phyloP scores from a whole-genome alignment of 1,284 basidiomycete species.

The Mycosarcoma mackinlayi region DNA sequence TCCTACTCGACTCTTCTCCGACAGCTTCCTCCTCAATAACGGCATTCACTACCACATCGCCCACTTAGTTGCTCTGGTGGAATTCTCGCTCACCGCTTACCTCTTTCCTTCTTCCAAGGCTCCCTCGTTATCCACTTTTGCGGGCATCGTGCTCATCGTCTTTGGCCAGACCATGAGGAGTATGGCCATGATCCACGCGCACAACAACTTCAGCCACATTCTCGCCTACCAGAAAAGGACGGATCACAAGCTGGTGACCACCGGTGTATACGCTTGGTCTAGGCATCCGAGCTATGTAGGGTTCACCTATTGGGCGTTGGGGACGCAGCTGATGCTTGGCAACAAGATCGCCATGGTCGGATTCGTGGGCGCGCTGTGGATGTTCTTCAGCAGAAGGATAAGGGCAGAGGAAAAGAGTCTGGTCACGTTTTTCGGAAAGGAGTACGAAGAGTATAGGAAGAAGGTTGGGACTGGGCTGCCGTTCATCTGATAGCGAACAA shows the following conservation, averaged over 20 bases:
- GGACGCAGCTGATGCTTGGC: slow-evolving; percentile 90
- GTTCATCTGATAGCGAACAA: slow-evolving; percentile 56
- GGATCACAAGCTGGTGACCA: slow-evolving; percentile 62
- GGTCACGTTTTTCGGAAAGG: slow-evolving; percentile 82
- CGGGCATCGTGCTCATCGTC: slow-evolving; percentile 75
- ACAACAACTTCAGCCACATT: slow-evolving; percentile 88
- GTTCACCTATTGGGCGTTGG: slow-evolving; percentile 97
- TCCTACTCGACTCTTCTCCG: slow-evolving; percentile 86
- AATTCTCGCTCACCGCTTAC: slow-evolving; percentile 76
- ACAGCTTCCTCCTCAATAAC: slow-evolving; percentile 95
- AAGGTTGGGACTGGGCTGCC: slow-evolving; percentile 79
- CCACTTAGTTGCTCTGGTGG: slow-evolving; percentile 80
- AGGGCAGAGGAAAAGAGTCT: slow-evolving; percentile 80
- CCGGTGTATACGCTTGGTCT: slow-evolving; percentile 70
- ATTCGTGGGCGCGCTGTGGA: slow-evolving; percentile 78
- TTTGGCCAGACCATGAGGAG: slow-evolving; percentile 84
- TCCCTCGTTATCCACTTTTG: slow-evolving; percentile 4
- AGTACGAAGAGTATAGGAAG: slow-evolving; percentile 78
- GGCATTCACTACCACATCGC: slow-evolving; percentile 86
- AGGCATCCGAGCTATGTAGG: slow-evolving; percentile 97
- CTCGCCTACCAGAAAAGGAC: slow-evolving; percentile 55
- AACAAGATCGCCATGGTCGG: slow-evolving; percentile 81
- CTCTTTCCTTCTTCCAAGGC: slow-evolving; percentile 18
- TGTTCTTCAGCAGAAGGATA: slow-evolving; percentile 87
- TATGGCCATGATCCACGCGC: slow-evolving; percentile 93